A percentile compares a stretch with the other conserved stretches of the same genome.
phyloP scores from a whole-genome alignment of 2,329 filamentous ascomycete species.

The Juglanconis sp. region DNA sequence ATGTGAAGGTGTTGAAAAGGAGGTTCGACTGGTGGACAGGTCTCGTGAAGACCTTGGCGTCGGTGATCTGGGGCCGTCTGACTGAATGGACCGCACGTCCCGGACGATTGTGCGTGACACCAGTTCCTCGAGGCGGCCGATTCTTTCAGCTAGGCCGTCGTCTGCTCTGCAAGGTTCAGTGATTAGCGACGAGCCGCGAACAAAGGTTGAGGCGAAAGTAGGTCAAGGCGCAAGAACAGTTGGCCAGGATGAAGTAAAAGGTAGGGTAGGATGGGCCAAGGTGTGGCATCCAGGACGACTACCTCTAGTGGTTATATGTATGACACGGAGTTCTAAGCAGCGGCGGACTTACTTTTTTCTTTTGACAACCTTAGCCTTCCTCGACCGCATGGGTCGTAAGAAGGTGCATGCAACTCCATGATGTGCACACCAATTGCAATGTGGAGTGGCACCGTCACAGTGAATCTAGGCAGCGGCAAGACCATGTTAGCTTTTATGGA shows the following conservation, averaged over 20 bases:
- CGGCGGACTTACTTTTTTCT: background rate
- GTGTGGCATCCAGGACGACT: too few species aligned
- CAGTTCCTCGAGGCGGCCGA: background rate
- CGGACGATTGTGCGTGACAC: background rate
- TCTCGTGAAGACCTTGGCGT: background rate
- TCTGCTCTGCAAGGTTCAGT: background rate
- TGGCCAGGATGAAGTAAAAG: too few species aligned
- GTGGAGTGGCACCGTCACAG: slow-evolving; percentile 41
- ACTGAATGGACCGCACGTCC: background rate
- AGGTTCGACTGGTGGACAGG: background rate
- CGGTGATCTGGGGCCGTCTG: background rate
- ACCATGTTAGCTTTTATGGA: background rate
- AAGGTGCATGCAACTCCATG: slow-evolving; percentile 47
- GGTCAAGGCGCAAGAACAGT: background rate
- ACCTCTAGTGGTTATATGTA: background rate
- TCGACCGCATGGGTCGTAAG: slow-evolving; percentile 22
- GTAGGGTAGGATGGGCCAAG: too few species aligned
- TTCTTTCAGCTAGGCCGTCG: background rate
- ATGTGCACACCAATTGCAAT: slow-evolving; percentile 50
- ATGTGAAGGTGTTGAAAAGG: background rate
- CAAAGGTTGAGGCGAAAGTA: background rate
- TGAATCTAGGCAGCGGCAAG: slow-evolving; percentile 38
- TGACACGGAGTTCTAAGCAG: background rate
- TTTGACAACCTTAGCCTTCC: background rate
- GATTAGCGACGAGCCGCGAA: background rate